Conservation (phyloP, 75 land plant genomes). For the Pinus albicaulis region DNA sequence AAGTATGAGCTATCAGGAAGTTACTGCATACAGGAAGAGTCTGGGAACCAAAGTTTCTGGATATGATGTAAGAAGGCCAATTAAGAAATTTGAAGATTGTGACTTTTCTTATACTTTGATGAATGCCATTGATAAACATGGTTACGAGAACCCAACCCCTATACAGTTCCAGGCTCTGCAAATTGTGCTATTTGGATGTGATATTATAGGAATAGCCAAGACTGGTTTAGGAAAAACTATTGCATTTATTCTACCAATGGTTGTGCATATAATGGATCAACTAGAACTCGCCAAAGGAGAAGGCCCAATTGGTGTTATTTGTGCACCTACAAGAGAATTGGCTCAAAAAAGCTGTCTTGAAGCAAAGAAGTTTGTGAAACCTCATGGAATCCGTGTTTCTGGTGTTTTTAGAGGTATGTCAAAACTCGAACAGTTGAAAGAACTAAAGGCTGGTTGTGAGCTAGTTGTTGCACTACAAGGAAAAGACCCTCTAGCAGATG, state of each 20-base stretch:
- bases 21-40: slow-evolving; percentile 60
- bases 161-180: slow-evolving; percentile 96
- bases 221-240: slow-evolving; percentile 99
- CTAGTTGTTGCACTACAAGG: too few relatives aligned
- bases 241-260: slow-evolving; percentile 97
- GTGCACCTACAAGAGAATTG: slow-evolving; percentile 97
- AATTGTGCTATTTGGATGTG: slow-evolving; percentile 82
- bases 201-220: slow-evolving; percentile 98
- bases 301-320: slow-evolving; percentile 94
- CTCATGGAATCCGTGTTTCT: slow-evolving; percentile 81
- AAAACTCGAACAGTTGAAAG: slow-evolving; percentile 94
- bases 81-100: slow-evolving; percentile 84
- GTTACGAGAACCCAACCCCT: slow-evolving; percentile 92
- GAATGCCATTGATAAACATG: slow-evolving; percentile 90
- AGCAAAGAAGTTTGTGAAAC: slow-evolving; percentile 86
- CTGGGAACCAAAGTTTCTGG: slow-evolving; percentile 90
- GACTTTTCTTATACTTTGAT: slow-evolving; percentile 71
- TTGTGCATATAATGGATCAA: slow-evolving; percentile 99
- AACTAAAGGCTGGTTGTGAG: slow-evolving; percentile 98
- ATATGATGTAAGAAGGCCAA: slow-evolving; percentile 88
- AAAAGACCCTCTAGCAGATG: too few relatives aligned
- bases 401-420: slow-evolving; percentile 99
- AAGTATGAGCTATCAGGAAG: slow-evolving; percentile 92
- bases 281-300: slow-evolving; percentile 91
- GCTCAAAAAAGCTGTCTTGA: slow-evolving; percentile 94